Conservation (phyloP, 2,329 filamentous ascomycete species). For the Aureobasidium musti region DNA sequence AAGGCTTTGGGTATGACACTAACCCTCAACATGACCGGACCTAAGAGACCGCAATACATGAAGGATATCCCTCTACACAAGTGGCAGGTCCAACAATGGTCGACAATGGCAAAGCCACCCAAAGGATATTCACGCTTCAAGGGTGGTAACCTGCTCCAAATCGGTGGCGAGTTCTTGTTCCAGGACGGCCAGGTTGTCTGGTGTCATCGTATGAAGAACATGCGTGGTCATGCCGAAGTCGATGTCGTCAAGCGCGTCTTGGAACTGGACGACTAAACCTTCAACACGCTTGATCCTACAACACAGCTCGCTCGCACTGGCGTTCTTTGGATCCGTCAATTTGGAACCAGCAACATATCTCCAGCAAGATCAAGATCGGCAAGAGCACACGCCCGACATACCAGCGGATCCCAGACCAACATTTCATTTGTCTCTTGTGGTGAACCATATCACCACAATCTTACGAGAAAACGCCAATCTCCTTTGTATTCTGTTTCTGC, state of each 20-base stretch:
- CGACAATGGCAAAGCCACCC: conserved; percentile 26
- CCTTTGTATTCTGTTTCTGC: background rate
- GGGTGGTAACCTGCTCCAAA: conserved; percentile 45
- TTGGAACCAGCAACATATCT: background rate
- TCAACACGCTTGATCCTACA: background rate
- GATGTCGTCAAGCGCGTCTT: conserved; percentile 41
- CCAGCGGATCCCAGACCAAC: background rate
- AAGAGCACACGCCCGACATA: background rate
- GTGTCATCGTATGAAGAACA: conserved; percentile 48
- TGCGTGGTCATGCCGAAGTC: conserved; percentile 44
- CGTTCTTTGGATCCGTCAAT: background rate
- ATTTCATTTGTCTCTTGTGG: background rate
- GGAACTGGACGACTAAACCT: conserved; percentile 40
- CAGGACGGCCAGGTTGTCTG: conserved; percentile 45
- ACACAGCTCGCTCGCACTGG: background rate
- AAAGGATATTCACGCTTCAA: conserved; percentile 34
- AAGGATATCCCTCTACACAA: conserved; percentile 38
- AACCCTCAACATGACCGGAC: conserved; percentile 39
- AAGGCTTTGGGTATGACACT: conserved; percentile 43
- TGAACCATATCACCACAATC: background rate
- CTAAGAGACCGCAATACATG: conserved; percentile 43
- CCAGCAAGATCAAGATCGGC: background rate
- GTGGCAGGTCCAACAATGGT: conserved; percentile 41
- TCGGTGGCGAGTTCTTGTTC: conserved; percentile 48
- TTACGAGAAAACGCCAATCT: conserved; percentile 21